Evolutionary conservation across 441 rosid species (phyloP).

Genomic region (Gossypium trilobum): DNA sequence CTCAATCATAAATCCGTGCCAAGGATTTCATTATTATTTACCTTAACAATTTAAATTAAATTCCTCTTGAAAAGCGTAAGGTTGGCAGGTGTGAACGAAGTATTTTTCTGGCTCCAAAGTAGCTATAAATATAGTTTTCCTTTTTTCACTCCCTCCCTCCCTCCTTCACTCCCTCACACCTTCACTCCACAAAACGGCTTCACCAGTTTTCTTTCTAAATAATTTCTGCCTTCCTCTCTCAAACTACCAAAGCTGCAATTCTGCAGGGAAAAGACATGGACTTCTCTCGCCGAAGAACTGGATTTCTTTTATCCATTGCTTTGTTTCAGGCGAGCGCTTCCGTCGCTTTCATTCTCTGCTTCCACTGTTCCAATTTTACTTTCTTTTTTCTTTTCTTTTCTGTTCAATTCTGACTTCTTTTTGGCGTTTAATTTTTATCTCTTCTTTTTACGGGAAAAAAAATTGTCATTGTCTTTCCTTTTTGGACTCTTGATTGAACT

Average conservation of each 20-base stretch:
- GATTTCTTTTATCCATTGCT: conserved; percentile 21
- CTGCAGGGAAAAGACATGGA: conserved; percentile 16
- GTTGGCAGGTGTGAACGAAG: neutral
- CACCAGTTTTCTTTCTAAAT: neutral
- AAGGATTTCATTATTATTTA: neutral
- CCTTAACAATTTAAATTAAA: neutral
- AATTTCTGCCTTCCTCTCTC: neutral
- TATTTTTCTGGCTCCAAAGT: neutral
- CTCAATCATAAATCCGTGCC: neutral
- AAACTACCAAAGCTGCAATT: neutral
- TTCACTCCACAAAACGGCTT: conserved; percentile 7
- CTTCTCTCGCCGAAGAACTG: conserved; percentile 12
- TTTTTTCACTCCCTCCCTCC: neutral
- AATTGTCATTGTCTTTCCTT: neutral
- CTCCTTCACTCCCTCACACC: neutral
- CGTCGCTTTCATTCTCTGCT: conserved; percentile 3
- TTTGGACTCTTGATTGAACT: neutral
- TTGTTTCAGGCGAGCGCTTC: conserved; percentile 32
- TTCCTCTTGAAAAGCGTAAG: too few species aligned
- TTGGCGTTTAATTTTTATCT: neutral
- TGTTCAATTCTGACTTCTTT: neutral
- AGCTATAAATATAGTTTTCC: conserved; percentile 23
- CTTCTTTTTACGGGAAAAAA: neutral
- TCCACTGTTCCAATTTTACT: neutral
- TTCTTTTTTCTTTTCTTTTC: neutral